Evolutionary conservation across 441 rosid species (phyloP).

Genomic region (Hura crepitans): DNA sequence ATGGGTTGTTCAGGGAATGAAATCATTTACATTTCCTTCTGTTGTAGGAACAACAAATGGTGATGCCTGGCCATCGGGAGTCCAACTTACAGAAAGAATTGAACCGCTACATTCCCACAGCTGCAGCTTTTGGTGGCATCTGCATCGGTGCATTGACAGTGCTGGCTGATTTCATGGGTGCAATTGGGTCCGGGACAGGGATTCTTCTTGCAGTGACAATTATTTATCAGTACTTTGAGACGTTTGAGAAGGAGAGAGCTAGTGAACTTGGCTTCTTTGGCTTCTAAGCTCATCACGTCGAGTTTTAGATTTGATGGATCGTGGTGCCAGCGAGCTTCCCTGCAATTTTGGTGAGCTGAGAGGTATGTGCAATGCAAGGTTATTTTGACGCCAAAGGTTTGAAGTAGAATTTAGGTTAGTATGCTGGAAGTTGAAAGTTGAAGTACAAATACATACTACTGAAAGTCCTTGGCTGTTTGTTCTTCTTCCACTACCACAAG

Average conservation of each 20-base stretch:
- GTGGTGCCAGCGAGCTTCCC: constrained; percentile 24
- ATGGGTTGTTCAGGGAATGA: neutral
- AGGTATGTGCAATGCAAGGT: constrained; percentile 21
- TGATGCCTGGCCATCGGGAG: constrained; percentile 92
- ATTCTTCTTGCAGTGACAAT: constrained; percentile 86
- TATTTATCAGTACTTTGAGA: constrained; percentile 89
- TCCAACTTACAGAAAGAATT: constrained; percentile 81
- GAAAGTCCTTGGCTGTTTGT: neutral
- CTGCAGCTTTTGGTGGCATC: constrained; percentile 78
- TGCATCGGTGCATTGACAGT: constrained; percentile 82
- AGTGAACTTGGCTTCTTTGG: constrained; percentile 93
- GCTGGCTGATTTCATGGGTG: constrained; percentile 90
- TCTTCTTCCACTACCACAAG: neutral
- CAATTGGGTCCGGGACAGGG: constrained; percentile 89
- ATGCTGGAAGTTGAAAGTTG: neutral
- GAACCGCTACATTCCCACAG: constrained; percentile 84
- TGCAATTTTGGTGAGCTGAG: constrained; percentile 25
- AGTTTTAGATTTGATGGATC: neutral
- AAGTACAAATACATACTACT: constrained; percentile 14
- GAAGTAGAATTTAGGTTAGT: constrained; percentile 12
- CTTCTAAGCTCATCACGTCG: constrained; percentile 26
- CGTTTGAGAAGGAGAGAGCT: constrained; percentile 94
- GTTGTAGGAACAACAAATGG: constrained; percentile 93
- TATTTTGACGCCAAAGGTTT: constrained; percentile 16
- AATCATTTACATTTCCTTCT: neutral